phyloP scores from a whole-genome alignment of 1,284 basidiomycete species.

The Leccinum solheimii region DNA sequence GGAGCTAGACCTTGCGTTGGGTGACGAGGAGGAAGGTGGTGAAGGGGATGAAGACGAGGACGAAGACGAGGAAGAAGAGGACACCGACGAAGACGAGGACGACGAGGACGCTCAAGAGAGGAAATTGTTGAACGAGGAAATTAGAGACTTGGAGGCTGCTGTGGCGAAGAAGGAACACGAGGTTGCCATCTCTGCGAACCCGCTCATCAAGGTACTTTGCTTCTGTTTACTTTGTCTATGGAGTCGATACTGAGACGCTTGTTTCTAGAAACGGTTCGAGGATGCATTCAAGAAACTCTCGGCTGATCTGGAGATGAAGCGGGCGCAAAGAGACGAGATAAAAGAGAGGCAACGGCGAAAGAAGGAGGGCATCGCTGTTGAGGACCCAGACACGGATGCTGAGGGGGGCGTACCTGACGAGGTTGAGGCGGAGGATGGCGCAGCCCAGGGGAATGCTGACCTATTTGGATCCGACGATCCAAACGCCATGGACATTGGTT shows the following conservation, averaged over 20 bases:
- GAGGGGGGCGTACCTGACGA: conserved; percentile 45
- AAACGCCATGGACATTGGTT: conserved; percentile 46
- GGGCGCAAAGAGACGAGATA: conserved; percentile 76
- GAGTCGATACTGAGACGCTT: conserved; percentile 6
- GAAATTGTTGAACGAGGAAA: conserved; percentile 85
- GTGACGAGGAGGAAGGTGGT: conserved; percentile 68
- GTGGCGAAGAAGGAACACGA: conserved; percentile 86
- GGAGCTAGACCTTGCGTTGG: conserved; percentile 70
- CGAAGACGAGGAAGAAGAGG: conserved; percentile 68
- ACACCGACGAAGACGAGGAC: conserved; percentile 71
- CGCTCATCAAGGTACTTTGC: conserved; percentile 75
- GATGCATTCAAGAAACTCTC: conserved; percentile 87
- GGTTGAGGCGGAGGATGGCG: conserved; percentile 32
- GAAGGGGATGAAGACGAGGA: conserved; percentile 64
- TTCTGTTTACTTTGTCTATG: background rate
- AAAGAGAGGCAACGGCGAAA: conserved; percentile 66
- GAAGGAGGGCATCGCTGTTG: conserved; percentile 59
- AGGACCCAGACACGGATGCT: conserved; percentile 47
- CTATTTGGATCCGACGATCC: conserved; percentile 60
- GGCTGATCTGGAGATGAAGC: conserved; percentile 84
- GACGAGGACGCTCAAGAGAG: conserved; percentile 72
- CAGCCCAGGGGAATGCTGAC: conserved; percentile 36
- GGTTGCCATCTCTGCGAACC: conserved; percentile 85
- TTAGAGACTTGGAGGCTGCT: conserved; percentile 84
- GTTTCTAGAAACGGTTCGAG: conserved; percentile 83